These are phyloP conservation scores for Trichoderma simmonsii DNA, from an alignment of 2,329 filamentous ascomycete genomes.

Conservation along the genomic window DNA sequence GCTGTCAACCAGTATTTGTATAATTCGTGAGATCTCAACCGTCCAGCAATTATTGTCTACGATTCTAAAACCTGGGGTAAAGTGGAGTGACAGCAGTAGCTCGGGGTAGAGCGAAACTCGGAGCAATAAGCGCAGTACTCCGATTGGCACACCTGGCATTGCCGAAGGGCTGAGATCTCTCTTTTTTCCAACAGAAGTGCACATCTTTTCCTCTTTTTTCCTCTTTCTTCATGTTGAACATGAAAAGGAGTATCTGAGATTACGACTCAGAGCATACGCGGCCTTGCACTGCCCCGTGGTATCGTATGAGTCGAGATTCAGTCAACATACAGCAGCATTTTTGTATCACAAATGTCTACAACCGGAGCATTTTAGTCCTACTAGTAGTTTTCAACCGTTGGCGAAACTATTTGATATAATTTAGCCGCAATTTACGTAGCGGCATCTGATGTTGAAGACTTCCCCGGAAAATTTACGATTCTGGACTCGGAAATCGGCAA, in stretches of 20 bases:
- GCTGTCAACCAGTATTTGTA: neutral
- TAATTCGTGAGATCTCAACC: neutral
- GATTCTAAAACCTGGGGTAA: neutral
- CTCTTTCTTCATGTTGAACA: neutral
- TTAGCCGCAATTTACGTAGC: neutral
- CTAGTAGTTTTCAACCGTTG: neutral
- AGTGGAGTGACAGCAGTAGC: neutral
- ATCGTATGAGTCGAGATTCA: neutral
- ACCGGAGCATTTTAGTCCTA: neutral
- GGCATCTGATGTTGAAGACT: neutral
- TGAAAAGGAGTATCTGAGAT: neutral
- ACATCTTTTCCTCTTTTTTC: neutral
- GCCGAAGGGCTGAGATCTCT: neutral
- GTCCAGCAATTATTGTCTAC: neutral
- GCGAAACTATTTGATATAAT: neutral
- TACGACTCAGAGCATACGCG: neutral
- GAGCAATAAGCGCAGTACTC: neutral
- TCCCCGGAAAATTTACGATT: neutral
- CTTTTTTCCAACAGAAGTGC: neutral
- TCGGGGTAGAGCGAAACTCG: neutral
- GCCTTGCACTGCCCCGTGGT: neutral
- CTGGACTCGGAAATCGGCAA: neutral
- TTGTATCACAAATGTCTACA: neutral
- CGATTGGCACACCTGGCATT: neutral
- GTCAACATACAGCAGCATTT: neutral